Base-by-base conservation (phyloP, 306 rosid genomes). In the Rosa chinensis region DNA sequence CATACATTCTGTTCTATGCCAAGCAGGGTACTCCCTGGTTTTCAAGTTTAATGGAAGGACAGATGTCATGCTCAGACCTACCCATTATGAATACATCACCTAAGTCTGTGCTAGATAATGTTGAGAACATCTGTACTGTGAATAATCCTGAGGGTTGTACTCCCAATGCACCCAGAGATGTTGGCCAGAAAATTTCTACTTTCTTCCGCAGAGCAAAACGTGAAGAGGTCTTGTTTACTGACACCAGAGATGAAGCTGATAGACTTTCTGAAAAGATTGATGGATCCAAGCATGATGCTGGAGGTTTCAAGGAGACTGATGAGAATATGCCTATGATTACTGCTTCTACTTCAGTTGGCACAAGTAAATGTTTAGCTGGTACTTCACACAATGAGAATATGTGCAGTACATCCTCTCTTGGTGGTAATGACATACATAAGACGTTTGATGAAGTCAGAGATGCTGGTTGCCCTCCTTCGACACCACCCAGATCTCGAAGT, bases 1-100 rank as follows among this genome's bases (percentile, higher is more conserved):
- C 97, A 14, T 95, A 95, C 84, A 93, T 95, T 76, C 82, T 95
- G 62, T 90, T 93, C 45, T 95, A 95, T 86, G 91, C 91, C 17
- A 88, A 59, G 83, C 83, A 88, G 83, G 94, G 92, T 14, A 95
- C 96, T 73, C 89, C 94, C 1, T 95, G 99, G 99, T 56, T 88
- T 72, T 89, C 88, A 6, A 88, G 82, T 64, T 72, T 89, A 37
- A 79, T 80, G 70, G 89, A 84, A 63, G 70, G 55, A 71, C 66
- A 23, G 47, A 79, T 43, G 25, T 80, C 79, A 5, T 77, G 59
- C 66, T 53, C 75, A 69, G 81, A 76, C 44, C 81, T 74, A 2
- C 73, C 53, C 73, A 56, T 74, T 37, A 66, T 78, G 80, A 77
- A 68, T 80, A 66, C 90, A 67, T 89, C 97, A 52, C 97, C 97